Evolutionary conservation across 257 asterid genomes (phyloP).

Genomic region (Solanum chiquidenum): DNA sequence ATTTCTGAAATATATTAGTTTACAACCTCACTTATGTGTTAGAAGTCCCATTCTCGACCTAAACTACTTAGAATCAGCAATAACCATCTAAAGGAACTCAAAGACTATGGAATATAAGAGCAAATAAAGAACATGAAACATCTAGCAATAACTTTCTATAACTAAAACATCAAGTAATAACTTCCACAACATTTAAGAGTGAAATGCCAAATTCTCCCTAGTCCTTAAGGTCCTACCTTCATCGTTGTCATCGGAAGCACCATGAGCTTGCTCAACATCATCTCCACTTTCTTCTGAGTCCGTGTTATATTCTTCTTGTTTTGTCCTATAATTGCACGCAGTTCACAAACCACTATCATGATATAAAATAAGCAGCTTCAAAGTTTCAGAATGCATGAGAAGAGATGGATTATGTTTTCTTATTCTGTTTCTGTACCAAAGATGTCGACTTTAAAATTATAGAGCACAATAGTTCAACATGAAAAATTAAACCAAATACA

Average conservation of each 20-base stretch:
- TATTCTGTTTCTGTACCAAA: not conserved
- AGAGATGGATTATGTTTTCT: not conserved
- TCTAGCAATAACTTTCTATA: not conserved
- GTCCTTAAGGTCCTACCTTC: constrained; percentile 11
- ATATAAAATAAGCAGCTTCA: not conserved
- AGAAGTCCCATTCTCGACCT: not conserved
- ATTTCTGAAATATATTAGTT: not conserved
- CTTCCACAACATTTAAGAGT: not conserved
- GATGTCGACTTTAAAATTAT: too few species aligned
- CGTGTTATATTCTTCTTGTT: constrained; percentile 53
- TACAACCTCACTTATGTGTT: not conserved
- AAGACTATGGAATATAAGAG: not conserved
- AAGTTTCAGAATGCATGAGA: not conserved
- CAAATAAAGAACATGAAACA: not conserved
- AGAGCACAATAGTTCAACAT: not conserved
- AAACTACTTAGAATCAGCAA: not conserved
- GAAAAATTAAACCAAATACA: not conserved
- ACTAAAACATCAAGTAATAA: not conserved
- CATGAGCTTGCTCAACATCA: constrained; percentile 23
- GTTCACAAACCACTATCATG: not conserved
- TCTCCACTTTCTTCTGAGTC: constrained; percentile 48
- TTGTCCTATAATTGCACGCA: constrained; percentile 29
- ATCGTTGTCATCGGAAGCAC: constrained; percentile 22
- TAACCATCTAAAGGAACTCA: not conserved
- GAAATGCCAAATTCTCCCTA: not conserved